phyloP scores from a whole-genome alignment of 1,139 yeast genomes.

The Zygosaccharomyces sapae region DNA sequence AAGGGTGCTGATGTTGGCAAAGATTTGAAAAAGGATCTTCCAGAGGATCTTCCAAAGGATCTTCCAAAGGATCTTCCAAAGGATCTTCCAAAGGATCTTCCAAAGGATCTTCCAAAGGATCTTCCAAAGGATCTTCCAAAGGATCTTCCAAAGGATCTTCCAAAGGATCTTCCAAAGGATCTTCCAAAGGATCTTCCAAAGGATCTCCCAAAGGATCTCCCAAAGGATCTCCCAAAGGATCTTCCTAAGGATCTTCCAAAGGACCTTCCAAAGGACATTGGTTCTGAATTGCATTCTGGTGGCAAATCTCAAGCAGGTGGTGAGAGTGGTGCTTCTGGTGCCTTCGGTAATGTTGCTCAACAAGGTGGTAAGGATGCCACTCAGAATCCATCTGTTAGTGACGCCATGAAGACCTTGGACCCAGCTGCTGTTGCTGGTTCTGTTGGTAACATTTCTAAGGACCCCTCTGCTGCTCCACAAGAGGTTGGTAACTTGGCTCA shows the following conservation, averaged over 20 bases:
- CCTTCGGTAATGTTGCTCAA: not conserved
- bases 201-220: not conserved
- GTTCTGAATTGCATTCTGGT: not conserved
- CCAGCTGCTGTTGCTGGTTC: slow-evolving; percentile 3
- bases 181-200: not conserved
- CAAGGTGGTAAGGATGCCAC: not conserved
- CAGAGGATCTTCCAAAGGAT: too few species aligned
- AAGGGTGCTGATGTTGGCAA: not conserved
- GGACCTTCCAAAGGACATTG: not conserved
- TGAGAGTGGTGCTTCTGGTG: not conserved
- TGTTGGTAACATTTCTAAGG: not conserved
- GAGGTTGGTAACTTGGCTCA: not conserved
- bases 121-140: too few species aligned
- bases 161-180: too few species aligned
- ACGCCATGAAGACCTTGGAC: slow-evolving; percentile 3
- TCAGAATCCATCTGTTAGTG: not conserved
- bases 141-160: too few species aligned
- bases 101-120: too few species aligned
- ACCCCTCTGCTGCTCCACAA: not conserved
- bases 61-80: too few species aligned
- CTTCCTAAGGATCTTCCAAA: not conserved
- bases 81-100: too few species aligned
- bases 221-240: not conserved
- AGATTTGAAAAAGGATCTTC: not conserved
- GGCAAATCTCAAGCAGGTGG: not conserved